Base-by-base conservation (phyloP, 306 rosid species). In the Mimosa pudica region DNA sequence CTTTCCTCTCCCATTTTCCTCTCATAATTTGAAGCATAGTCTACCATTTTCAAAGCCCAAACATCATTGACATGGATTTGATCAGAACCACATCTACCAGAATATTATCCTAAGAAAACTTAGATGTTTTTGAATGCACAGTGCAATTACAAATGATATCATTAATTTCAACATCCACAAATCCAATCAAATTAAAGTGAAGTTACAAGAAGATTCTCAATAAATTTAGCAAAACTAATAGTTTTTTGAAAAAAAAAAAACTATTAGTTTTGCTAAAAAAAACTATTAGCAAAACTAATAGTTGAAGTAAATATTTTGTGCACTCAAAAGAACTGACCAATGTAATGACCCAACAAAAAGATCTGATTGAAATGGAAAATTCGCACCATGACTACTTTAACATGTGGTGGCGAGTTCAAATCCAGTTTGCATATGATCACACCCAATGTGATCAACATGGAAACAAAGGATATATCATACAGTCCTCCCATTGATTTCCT, bases 121-220 rank as follows among this genome's bases (percentile, higher is more conserved):
- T 60, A 18, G 69, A 18, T 69, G n/a, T 16, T 38, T 47, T 82
- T 41, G 54, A 12, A 81, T 62, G 35, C 63, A 62, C 58, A 44
- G 72, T 36, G 63, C 66, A 80, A 72, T 7, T 62, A 73, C 18
- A 38, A 46, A 36, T 81, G 83, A 70, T 68, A 79, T 69, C 54
- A 32, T 20, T 51, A 24, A 45, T 54, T 58, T 57, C 54, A 64
- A 57, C 70, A 52, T 61, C 73, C 74, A 77, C 33, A 77, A 70
- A 76, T 60, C 6, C 73, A 62, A 42, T 38, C 55, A 9, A 41
- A 70, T 45, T 63, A 70, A 18, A 63, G 30, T 5, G 55, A 33
- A 30, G 11, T 16, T 49, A 66, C 54, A 62, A 77, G 47, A 78
- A 38, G 46, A 55, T 35, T 77, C 72, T 46, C 66, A 69, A 68